Evolutionary conservation across 2,329 filamentous ascomycete species (phyloP).

Genomic region (Arthrobotrys pseudoclavata): DNA sequence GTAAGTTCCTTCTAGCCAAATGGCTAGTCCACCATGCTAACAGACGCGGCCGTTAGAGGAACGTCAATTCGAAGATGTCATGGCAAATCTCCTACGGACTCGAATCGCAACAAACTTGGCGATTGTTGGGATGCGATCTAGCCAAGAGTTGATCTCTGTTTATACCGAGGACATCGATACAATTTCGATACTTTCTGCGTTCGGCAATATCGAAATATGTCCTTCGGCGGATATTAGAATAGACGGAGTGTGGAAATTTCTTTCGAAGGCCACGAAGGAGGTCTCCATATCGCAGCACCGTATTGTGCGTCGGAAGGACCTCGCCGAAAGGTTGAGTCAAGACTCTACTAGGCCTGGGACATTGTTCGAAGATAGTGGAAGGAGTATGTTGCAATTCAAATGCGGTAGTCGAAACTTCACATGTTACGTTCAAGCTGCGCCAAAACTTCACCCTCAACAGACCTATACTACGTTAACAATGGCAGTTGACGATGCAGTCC

Average conservation of each 20-base stretch:
- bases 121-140: constrained; percentile 43
- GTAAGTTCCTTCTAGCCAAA: constrained; percentile 17
- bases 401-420: constrained; percentile 43
- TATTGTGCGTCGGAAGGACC: constrained; percentile 26
- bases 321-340: constrained; percentile 46
- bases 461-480: constrained; percentile 51
- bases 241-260: constrained; percentile 49
- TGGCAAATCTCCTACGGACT: constrained; percentile 49
- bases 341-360: constrained; percentile 32
- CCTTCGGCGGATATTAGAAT: constrained; percentile 55
- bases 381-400: constrained; percentile 55
- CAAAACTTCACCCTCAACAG: constrained; percentile 38
- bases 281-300: constrained; percentile 54
- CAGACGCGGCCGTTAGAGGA: constrained; percentile 29
- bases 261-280: constrained; percentile 41
- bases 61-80: constrained; percentile 55
- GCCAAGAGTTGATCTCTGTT: constrained; percentile 47
- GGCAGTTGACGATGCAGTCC: constrained; percentile 52
- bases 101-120: constrained; percentile 49
- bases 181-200: constrained; percentile 51
- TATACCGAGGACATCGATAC: constrained; percentile 47
- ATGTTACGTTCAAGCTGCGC: constrained; percentile 46
- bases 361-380: constrained; percentile 46
- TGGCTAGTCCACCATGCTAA: not conserved
- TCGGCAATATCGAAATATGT: constrained; percentile 51